Evolutionary conservation across 495 filamentous ascomycete genomes (phyloP), one percentile per base, ranked within the genome.

Genomic region (Talaromyces borbonicus): DNA sequence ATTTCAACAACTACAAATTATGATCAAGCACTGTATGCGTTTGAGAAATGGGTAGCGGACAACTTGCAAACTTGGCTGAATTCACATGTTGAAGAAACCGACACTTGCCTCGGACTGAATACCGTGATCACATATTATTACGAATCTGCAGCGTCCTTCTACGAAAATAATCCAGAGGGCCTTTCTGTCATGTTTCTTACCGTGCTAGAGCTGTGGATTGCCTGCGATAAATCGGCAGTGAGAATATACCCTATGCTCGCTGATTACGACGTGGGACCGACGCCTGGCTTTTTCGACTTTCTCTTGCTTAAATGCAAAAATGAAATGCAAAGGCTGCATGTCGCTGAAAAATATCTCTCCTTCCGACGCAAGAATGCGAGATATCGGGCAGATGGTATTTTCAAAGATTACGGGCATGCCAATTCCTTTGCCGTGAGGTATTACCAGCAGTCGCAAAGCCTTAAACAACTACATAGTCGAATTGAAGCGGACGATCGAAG

Each of bases 181-280:
- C 52, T 69, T 2, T 85, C 81, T 1, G 38, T 73, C 0, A 79
- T 85, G 77, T 30, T 78, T 1, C 64, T 87, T 15, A 78, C 69
- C 0, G 55, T 75, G 3, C 56, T 83, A 45, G 79, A 85, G 20
- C 49, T 85, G 0, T 87, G 81, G 81, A 53, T 81, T 27, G 76
- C 77, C 14, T 61, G 65, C 36, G 82, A 86, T 50, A 73, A 63
- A 42, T 60, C 63, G 8, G 73, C 75, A 0, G 62, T 67, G 8
- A 16, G 45, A 1, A 43, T 53, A 0, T 61, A 65, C 42, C 47
- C 55, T 1, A 40, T 81, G 4, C 51, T 87, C 0, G 35, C 24
- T 0, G 56, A 80, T 0, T 85, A 81, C 51, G 56, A 72, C 11
- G 62, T 73, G 0, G 69, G 62, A 1, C 59, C 85, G 29, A 62